These are phyloP conservation scores for Penicillium soppii DNA, from an alignment of 495 filamentous ascomycete genomes.

Conservation along the genomic window DNA sequence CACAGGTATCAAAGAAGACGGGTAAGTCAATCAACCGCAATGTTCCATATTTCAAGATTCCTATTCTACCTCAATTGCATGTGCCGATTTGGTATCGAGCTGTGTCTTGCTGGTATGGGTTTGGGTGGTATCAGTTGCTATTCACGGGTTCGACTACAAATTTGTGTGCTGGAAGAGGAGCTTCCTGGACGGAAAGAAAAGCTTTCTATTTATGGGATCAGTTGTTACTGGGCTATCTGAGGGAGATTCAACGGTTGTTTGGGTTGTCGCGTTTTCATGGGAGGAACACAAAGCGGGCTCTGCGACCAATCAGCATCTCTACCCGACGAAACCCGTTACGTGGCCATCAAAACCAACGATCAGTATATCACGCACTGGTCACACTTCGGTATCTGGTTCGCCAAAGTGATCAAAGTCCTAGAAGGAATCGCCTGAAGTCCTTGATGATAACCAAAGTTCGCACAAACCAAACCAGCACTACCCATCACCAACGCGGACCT, in stretches of 20 bases:
- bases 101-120: background rate
- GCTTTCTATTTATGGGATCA: background rate
- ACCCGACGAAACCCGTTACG: background rate
- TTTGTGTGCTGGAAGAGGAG: constrained; percentile 1
- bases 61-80: background rate
- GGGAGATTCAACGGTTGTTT: background rate
- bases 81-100: constrained; percentile 6
- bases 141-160: constrained; percentile 11
- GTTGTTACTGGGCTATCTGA: background rate
- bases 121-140: constrained; percentile 14
- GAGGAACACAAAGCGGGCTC: background rate
- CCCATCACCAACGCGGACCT: constrained; percentile 16
- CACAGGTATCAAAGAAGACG: constrained; percentile 93
- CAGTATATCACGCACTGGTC: background rate
- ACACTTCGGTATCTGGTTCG: background rate
- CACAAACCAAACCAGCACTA: constrained; percentile 7
- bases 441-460: background rate
- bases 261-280: background rate
- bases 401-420: background rate
- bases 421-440: background rate
- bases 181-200: background rate
- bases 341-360: background rate
- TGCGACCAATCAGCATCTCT: background rate
- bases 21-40: constrained; percentile 68
- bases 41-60: constrained; percentile 15